Conservation (phyloP, 2,329 filamentous ascomycete species). For the Cercospora brassicicola region DNA sequence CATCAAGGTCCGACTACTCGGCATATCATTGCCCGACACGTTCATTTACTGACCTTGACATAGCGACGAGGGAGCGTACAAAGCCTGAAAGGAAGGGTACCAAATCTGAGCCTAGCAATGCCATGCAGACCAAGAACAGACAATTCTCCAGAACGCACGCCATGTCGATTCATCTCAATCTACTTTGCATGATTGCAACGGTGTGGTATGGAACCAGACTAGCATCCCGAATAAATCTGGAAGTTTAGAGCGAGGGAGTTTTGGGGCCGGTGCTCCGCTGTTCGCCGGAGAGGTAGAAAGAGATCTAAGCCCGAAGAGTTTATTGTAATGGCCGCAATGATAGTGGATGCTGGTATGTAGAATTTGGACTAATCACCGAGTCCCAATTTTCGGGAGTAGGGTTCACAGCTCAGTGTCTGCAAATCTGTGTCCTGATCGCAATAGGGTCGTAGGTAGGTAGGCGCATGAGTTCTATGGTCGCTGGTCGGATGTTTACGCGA, state of each 20-base stretch:
- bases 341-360: not conserved
- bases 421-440: not conserved
- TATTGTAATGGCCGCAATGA: not conserved
- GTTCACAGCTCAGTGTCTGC: not conserved
- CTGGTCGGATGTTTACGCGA: not conserved
- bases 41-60: not conserved
- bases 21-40: not conserved
- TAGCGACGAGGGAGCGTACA: not conserved
- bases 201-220: not conserved
- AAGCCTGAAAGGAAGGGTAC: too few relatives aligned
- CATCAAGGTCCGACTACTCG: not conserved
- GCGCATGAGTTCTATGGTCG: not conserved
- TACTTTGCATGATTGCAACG: not conserved
- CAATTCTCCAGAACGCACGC: not conserved
- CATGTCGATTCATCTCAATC: not conserved
- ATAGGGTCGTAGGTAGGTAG: not conserved
- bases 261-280: not conserved
- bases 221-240: not conserved
- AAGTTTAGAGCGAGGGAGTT: not conserved
- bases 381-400: not conserved
- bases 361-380: not conserved
- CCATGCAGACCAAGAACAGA: not conserved
- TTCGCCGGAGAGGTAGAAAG: not conserved
- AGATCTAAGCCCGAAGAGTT: not conserved
- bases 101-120: not conserved